phyloP scores from a whole-genome alignment of 2,329 filamentous ascomycete genomes.

The Phyllachora maydis region DNA sequence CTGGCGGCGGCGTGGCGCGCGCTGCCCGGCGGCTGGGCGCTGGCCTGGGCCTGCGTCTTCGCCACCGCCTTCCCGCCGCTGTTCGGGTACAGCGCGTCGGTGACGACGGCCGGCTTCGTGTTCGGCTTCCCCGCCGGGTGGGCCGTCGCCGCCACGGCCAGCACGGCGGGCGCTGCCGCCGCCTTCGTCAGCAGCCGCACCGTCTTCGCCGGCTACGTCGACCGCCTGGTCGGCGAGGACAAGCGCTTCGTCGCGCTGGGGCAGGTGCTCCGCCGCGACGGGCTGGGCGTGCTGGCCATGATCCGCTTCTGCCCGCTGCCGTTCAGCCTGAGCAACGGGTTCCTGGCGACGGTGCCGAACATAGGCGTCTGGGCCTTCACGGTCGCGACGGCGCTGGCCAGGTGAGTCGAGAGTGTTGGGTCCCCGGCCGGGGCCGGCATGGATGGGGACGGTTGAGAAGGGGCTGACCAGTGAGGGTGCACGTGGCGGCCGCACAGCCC shows the following conservation, averaged over 20 bases:
- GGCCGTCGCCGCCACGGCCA: conserved; percentile 64
- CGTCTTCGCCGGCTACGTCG: conserved; percentile 58
- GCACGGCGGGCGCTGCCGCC: conserved; percentile 54
- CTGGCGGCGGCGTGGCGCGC: conserved; percentile 59
- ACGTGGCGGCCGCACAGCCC: conserved; percentile 40
- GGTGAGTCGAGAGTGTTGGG: too few species aligned
- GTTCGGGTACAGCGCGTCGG: conserved; percentile 66
- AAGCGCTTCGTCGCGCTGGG: conserved; percentile 74
- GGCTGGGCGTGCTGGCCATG: conserved; percentile 72
- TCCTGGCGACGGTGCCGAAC: conserved; percentile 81
- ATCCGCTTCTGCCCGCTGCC: conserved; percentile 84
- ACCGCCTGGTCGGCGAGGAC: conserved; percentile 62
- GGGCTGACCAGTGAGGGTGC: too few species aligned
- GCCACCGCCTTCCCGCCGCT: conserved; percentile 67
- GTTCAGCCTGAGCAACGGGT: conserved; percentile 84
- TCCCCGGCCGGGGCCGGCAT: too few species aligned
- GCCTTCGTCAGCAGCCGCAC: conserved; percentile 69
- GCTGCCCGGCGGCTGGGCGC: conserved; percentile 47
- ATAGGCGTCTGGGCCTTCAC: conserved; percentile 60
- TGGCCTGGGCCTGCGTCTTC: conserved; percentile 60
- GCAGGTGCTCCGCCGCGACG: conserved; percentile 76
- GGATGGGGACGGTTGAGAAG: too few species aligned
- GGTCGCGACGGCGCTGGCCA: conserved; percentile 61
- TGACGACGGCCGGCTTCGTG: conserved; percentile 31
- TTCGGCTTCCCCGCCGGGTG: conserved; percentile 45